These are phyloP conservation scores for Liquidambar formosana DNA, from an alignment of 164 flowering plant species.

Conservation along the genomic window DNA sequence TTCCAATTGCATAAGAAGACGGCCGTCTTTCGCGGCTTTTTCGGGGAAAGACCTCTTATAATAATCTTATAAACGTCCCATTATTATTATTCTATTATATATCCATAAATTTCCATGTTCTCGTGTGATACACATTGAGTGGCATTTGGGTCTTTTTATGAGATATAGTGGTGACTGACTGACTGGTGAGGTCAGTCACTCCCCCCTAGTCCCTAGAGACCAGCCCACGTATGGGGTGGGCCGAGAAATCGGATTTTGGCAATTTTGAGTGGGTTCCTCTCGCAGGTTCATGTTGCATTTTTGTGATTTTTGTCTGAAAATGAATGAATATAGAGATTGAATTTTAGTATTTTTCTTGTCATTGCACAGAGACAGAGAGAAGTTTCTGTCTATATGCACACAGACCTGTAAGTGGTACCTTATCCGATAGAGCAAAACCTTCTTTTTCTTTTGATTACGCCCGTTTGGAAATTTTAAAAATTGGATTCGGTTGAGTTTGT, in stretches of 20 bases:
- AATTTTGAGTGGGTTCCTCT: no score
- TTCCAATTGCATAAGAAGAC: neutral
- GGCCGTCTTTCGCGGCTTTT: slow-evolving; percentile 19
- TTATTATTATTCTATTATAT: neutral
- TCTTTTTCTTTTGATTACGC: neutral
- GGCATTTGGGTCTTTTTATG: neutral
- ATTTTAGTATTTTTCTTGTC: neutral
- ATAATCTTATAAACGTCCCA: neutral
- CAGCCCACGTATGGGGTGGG: slow-evolving; percentile 25
- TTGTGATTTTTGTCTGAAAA: slow-evolving; percentile 20
- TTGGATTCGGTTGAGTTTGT: no score
- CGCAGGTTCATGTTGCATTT: slow-evolving; percentile 13
- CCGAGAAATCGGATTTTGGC: slow-evolving; percentile 17
- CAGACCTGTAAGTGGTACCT: neutral
- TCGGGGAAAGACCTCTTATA: neutral
- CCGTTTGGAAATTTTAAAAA: no score
- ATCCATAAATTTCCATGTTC: neutral
- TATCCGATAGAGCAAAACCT: neutral
- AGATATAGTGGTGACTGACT: no score
- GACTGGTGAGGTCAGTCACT: neutral
- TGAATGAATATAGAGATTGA: neutral
- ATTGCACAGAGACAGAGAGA: no score
- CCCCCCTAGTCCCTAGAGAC: no score
- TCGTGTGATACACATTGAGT: no score
- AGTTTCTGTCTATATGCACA: no score